Evolutionary conservation across 305 asterid species (phyloP).

Genomic region (Fraxinus sp.): DNA sequence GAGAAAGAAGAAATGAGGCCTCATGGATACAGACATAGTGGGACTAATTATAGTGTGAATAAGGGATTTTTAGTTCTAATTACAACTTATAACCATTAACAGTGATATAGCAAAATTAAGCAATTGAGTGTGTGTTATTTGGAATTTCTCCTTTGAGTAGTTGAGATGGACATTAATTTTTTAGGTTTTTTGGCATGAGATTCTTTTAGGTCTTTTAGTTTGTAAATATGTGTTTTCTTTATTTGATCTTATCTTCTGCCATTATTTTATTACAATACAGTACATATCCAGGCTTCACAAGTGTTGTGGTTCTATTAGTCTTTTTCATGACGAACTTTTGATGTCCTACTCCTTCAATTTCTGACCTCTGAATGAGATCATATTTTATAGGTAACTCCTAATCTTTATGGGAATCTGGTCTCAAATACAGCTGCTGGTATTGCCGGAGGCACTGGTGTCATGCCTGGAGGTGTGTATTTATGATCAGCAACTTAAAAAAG

Average conservation of each 20-base stretch:
- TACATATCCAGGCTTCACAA: not conserved
- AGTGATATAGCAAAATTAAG: not conserved
- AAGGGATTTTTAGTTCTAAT: not conserved
- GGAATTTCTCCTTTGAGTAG: not conserved
- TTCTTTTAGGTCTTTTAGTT: not conserved
- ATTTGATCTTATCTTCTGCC: not conserved
- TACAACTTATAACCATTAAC: not conserved
- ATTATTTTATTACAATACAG: not conserved
- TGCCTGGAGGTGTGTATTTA: conserved; percentile 87
- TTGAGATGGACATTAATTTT: not conserved
- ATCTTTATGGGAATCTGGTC: conserved; percentile 88
- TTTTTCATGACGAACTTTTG: not conserved
- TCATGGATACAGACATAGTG: not conserved
- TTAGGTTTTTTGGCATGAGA: not conserved
- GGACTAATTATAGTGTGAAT: not conserved
- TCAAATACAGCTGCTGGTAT: conserved; percentile 97
- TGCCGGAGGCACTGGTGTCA: conserved; percentile 98
- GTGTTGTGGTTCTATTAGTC: not conserved
- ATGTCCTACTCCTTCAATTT: conserved; percentile 6
- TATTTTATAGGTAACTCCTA: conserved; percentile 81
- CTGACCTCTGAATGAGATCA: not conserved
- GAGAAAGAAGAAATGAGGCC: not conserved
- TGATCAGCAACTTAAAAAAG: conserved; percentile 2
- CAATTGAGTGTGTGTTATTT: not conserved
- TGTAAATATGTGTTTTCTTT: not conserved